Conservation (phyloP, 306 rosid species). For the Rosa persica region DNA sequence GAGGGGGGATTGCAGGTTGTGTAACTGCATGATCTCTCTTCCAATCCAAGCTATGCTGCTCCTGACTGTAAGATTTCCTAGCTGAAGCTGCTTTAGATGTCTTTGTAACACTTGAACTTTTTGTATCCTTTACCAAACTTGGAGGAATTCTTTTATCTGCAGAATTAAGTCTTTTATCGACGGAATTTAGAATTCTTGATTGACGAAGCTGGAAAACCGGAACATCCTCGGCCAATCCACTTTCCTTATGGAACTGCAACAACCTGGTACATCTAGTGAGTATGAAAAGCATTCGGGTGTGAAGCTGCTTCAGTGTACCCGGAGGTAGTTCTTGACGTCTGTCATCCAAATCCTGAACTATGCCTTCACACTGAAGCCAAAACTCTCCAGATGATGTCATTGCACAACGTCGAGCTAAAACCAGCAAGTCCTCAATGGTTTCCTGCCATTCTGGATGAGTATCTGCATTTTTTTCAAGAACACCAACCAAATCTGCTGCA, state of each 20-base stretch:
- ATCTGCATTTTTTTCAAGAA: constrained; percentile 91
- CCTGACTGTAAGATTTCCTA: constrained; percentile 90
- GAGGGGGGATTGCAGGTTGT: constrained; percentile 40
- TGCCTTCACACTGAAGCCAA: constrained; percentile 98
- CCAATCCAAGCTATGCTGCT: constrained; percentile 64
- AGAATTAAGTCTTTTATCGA: constrained; percentile 65
- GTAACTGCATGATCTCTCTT: constrained; percentile 54
- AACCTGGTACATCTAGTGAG: constrained; percentile 95
- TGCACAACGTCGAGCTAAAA: constrained; percentile 97
- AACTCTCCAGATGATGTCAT: constrained; percentile 87
- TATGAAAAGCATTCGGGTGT: constrained; percentile 93
- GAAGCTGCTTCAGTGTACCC: constrained; percentile 91
- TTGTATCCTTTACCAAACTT: constrained; percentile 55
- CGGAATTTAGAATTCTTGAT: constrained; percentile 65
- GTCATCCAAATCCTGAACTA: constrained; percentile 99
- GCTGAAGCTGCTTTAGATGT: constrained; percentile 53
- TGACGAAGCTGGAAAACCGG: constrained; percentile 77
- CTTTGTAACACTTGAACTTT: constrained; percentile 52
- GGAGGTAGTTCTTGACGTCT: constrained; percentile 95
- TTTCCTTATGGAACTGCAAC: constrained; percentile 96
- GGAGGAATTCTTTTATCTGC: constrained; percentile 72
- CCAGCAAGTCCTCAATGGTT: constrained; percentile 89
- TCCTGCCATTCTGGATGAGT: constrained; percentile 96
- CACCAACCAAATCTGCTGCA: constrained; percentile 92
- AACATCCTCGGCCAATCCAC: constrained; percentile 86